Conservation (phyloP, 2,329 filamentous ascomycete species). For the Pyrenochaeta sp. region DNA sequence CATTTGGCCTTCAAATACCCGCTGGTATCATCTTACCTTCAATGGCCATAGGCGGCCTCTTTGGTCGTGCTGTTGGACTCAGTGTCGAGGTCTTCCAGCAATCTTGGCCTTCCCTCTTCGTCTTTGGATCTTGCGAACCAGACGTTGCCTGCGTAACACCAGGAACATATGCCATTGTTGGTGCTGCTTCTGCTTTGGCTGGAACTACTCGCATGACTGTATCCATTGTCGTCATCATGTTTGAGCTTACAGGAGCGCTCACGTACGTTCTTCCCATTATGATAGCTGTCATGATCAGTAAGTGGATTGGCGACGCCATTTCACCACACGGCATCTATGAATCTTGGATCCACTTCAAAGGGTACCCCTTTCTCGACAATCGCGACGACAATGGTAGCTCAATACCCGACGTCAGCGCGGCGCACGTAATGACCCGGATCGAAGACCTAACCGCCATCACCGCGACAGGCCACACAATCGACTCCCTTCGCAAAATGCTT, state of each 20-base stretch:
- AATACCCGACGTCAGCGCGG: constrained; percentile 85
- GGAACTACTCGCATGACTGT: constrained; percentile 97
- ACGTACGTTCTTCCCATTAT: constrained; percentile 98
- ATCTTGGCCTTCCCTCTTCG: constrained; percentile 77
- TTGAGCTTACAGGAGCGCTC: constrained; percentile 94
- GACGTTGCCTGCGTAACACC: constrained; percentile 90
- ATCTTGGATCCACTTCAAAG: constrained; percentile 95
- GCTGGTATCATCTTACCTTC: constrained; percentile 96
- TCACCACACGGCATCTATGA: constrained; percentile 95
- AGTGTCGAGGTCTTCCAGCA: constrained; percentile 88
- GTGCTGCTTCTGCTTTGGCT: constrained; percentile 90
- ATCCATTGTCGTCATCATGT: constrained; percentile 99
- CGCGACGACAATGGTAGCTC: constrained; percentile 70
- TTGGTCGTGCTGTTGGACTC: constrained; percentile 88
- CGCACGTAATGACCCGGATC: constrained; percentile 88
- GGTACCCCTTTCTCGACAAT: constrained; percentile 95
- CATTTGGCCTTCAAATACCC: constrained; percentile 93
- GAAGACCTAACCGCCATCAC: constrained; percentile 91
- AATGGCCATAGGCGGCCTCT: constrained; percentile 92
- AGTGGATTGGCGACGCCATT: constrained; percentile 98
- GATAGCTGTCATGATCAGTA: constrained; percentile 97
- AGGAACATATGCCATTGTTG: constrained; percentile 95
- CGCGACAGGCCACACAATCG: constrained; percentile 86
- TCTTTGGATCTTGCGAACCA: constrained; percentile 82
- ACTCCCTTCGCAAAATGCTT: constrained; percentile 75